Evolutionary conservation across 2,329 filamentous ascomycete species (phyloP), one percentile per base, ranked within the genome.

Genomic region (Aspergillus aculeatinus): DNA sequence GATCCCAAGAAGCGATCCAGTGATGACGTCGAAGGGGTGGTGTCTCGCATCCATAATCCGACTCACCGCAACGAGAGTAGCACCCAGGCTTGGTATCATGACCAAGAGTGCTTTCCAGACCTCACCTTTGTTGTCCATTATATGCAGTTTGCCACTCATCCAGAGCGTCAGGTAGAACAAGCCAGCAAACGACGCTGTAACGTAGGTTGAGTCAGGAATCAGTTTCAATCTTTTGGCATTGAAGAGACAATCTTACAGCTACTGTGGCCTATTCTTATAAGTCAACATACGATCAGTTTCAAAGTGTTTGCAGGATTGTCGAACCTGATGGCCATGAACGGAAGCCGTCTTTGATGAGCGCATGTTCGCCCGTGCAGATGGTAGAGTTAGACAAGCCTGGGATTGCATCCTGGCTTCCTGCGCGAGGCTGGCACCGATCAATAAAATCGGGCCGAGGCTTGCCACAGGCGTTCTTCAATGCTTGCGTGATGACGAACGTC

Each of bases 31-130:
- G 69, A 87, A 86, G 0, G 84, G 83, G 65, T 87, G 84, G 60
- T 87, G 84, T 16, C 84, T 79, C 23, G 83, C 83, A 65, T 87
- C 84, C 84, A 86, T 86, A 59, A 86, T 86, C 49, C 84, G 81
- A 14, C 81, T 82, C 42, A 83, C 81, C 5, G 84, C 82, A 56
- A 87, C 78, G 48, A 86, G 76, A 11, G 79, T 77, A 19, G 84
- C 84, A 23, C 77, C 83, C 16, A 87, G 76, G 10, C 79, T 77
- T 1, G 84, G 84, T 4, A 82, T 73, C 61, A 85, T 73, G 44
- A 85, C 79, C 23, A 86, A 68, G 58, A 85, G 78, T 2, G 81
- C 74, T 67, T 85, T 85, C 84, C 84, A 87, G 16, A 84, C 82
- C 68, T 86, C 84, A 33, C 84, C 84, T 61, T 82, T 82, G 57